A percentile compares a stretch with the other conserved stretches of the same genome.
Conservation (phyloP, 2,329 filamentous ascomycete species). For the Arthroderma sp. region DNA sequence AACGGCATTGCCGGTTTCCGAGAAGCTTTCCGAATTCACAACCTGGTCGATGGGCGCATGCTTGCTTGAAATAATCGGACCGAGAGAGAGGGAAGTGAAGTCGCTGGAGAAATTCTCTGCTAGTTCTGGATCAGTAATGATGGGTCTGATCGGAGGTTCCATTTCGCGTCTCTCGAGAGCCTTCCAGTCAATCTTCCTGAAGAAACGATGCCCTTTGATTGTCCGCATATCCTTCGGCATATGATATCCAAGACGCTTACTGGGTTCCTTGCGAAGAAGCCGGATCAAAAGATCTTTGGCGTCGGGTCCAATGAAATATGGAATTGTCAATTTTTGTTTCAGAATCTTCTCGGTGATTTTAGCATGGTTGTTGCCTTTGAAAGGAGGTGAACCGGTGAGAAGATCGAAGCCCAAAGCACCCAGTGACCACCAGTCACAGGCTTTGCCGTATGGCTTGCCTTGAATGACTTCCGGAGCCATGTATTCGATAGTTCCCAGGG, state of each 20-base stretch:
- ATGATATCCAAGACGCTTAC: constrained; percentile 73
- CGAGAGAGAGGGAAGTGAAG: constrained; percentile 76
- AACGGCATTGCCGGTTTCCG: constrained; percentile 8
- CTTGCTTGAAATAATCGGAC: constrained; percentile 46
- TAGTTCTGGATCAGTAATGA: constrained; percentile 89
- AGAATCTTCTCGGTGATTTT: constrained; percentile 95
- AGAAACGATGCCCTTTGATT: constrained; percentile 90
- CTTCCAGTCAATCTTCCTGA: constrained; percentile 92
- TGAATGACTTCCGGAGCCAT: constrained; percentile 95
- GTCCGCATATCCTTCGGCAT: constrained; percentile 77
- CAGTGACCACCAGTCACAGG: constrained; percentile 98
- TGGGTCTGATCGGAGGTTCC: constrained; percentile 76
- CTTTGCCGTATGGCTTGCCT: constrained; percentile 79
- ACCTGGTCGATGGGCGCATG: constrained; percentile 17
- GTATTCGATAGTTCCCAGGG: constrained; percentile 92
- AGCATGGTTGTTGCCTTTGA: constrained; percentile 76
- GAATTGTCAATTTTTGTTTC: constrained; percentile 76
- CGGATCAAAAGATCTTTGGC: constrained; percentile 88
- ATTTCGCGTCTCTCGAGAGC: constrained; percentile 69
- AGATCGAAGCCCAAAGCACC: constrained; percentile 86
- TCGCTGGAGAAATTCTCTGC: constrained; percentile 94
- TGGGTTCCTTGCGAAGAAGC: constrained; percentile 80
- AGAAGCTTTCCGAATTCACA: background rate
- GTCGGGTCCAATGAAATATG: constrained; percentile 82
- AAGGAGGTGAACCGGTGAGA: constrained; percentile 83